Evolutionary conservation across 768 basidiomycete species (phyloP), one percentile per base, ranked within the genome.

Genomic region (Imleria badia): DNA sequence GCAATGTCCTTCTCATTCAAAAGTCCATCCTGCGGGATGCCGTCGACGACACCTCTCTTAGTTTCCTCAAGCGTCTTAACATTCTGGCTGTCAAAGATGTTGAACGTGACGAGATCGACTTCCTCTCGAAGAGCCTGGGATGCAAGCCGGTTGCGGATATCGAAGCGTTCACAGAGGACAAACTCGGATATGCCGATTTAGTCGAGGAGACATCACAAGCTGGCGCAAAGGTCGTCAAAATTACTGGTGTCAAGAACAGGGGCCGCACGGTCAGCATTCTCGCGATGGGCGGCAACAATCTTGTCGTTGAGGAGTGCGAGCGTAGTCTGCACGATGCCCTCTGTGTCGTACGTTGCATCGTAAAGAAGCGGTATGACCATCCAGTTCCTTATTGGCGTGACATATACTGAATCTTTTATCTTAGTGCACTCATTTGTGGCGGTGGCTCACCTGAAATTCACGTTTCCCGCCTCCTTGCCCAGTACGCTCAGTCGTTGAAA

Each of bases 21-120:
- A 99, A 99, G 73, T 98, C 97, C 41, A 99, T 99, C 68, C 83
- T 99, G 40, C 92, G 97, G 48, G 97, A 99, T 66, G 97, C 96
- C n/a, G 95, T 98, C 52, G 97, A 96, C 70, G 97, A 98, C 56
- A 88, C 94, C 20, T 94, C 97, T 8, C 87, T 99, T 57, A 94
- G 91, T 70, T 98, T 98, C 83, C 85, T 99, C 60, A 94, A 97
- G 68, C 90, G 94, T 57, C 85, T 99, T 55, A 94, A 94, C 68
- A 99, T 99, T 67, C 81, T 98, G 40, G 95, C 89, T 54, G 86
- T 98, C 61, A 98, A 98, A 74, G 96, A 99, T 66, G 87, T 99
- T 35, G 97, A 99, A 68, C 90, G 97, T 53, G 97, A 99, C 69
- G 97, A 99, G 70, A 98, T 99, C 56, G 91, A 96, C 61, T 99